These are phyloP conservation scores for Lathyrus oleraceus DNA, from an alignment of 306 rosid species.

Conservation along the genomic window DNA sequence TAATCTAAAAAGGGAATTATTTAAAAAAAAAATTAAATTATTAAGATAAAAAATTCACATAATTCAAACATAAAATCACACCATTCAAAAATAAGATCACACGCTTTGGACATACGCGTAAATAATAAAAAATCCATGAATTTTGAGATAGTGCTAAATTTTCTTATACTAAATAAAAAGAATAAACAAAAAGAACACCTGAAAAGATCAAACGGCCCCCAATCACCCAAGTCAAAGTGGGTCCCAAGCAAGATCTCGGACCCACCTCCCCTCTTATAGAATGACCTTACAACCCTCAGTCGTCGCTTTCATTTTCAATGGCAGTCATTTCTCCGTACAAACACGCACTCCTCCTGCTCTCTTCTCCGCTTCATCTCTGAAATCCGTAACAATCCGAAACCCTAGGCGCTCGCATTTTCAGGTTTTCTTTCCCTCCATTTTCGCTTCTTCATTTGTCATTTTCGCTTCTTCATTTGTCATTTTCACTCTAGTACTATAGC, in stretches of 20 bases:
- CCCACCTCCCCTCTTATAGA: neutral
- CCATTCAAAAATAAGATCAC: too few species aligned
- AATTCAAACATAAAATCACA: too few species aligned
- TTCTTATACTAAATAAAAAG: too few species aligned
- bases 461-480: neutral
- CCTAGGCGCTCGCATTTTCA: constrained; percentile 39
- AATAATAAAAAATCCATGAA: too few species aligned
- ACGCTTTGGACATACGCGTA: too few species aligned
- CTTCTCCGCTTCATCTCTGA: constrained; percentile 22
- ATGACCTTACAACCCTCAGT: constrained; percentile 3
- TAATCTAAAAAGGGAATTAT: too few species aligned
- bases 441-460: neutral
- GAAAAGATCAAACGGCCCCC: neutral
- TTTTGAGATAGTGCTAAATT: too few species aligned
- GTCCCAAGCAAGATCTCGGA: neutral
- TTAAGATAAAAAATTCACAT: too few species aligned
- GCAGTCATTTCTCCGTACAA: neutral
- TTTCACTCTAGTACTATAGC: neutral
- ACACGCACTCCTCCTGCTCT: neutral
- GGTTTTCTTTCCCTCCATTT: constrained; percentile 7
- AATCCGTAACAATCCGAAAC: constrained; percentile 36
- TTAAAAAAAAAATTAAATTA: too few species aligned
- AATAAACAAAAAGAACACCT: neutral
- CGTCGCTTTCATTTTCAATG: constrained; percentile 25
- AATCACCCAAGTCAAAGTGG: neutral